A percentile compares a stretch with the other conserved stretches of the same genome.
phyloP scores from a whole-genome alignment of 1,139 yeast species.

The Kodamaea arcana region DNA sequence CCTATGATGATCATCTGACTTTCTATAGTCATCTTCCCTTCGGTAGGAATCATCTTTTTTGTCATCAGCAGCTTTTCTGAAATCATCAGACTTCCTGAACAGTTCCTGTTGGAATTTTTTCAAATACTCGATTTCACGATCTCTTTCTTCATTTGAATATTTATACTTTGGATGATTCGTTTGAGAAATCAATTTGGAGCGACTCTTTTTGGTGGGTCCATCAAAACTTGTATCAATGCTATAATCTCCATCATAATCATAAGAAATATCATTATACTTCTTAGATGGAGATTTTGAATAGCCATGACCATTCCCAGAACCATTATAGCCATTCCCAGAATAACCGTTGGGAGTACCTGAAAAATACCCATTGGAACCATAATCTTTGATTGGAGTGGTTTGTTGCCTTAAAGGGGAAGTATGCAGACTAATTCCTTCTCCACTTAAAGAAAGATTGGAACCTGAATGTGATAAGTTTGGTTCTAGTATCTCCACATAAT shows the following conservation, averaged over 20 bases:
- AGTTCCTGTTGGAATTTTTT: slow-evolving; percentile 30
- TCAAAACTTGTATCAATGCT: slow-evolving; percentile 28
- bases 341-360: slow-evolving; percentile 18
- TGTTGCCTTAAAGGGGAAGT: slow-evolving; percentile 12
- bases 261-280: slow-evolving; percentile 20
- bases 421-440: slow-evolving; percentile 9
- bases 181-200: slow-evolving; percentile 18
- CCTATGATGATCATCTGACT: no score
- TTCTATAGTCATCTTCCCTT: no score
- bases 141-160: slow-evolving; percentile 21
- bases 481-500: slow-evolving; percentile 66
- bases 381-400: slow-evolving; percentile 18
- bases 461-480: slow-evolving; percentile 11
- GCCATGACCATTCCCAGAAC: not conserved
- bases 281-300: no score
- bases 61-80: slow-evolving; percentile 6
- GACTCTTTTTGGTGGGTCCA: slow-evolving; percentile 14
- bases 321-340: slow-evolving; percentile 1
- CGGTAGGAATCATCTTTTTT: no score
- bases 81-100: slow-evolving; percentile 16
- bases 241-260: slow-evolving; percentile 19
- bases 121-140: slow-evolving; percentile 31
- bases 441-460: slow-evolving; percentile 12
- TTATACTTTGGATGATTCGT: slow-evolving; percentile 20
- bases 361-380: no score